Base-by-base conservation (phyloP, 805 yeast species). In the Cyberlindnera mississippiensis region DNA sequence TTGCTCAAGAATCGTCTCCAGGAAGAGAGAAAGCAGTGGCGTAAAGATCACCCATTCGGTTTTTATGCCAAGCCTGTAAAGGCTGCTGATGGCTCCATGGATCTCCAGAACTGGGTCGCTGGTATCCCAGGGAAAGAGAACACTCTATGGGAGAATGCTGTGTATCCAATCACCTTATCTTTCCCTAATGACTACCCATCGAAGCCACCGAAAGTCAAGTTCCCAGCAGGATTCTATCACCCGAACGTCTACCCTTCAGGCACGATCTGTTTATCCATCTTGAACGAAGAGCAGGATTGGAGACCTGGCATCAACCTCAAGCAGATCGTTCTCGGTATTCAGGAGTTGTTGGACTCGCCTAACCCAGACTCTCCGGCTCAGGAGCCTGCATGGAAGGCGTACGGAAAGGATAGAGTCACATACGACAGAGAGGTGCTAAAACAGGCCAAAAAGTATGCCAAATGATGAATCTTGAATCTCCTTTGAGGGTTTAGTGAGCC, bases 161-260 rank as follows among this genome's bases (percentile, higher is more conserved):
- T 83, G 0, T 93, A 79, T 60, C 96, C 96, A 12, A 69, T 93
- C 29, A 78, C 89, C 3, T 79, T 93, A 28, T 64, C 71, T 8
- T 93, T 93, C 63, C 88, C 96, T 1, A 85, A 80, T 40, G 98
- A 91, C 47, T 93, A 88, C 59, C 99, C 99, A 2, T 84, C 96
- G 7, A 91, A 91, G 62, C 99, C 99, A 1, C 98, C 98, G 32
- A 89, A 88, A 57, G 89, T 95, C 44, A 79, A 76, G 65, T 89
- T 93, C 52, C 96, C 96, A 3, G 76, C 81, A 2, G 86, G 85
- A 0, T 93, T 93, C 56, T 93, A 89, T 66, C 99, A 93, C 64
- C 99, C 99, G 11, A 93, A 93, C 57, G 91, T 93, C 9, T 93
- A 93, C 56, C 99, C 99, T 1, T 85, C 96, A 42, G 99, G 99